phyloP scores from a whole-genome alignment of 495 filamentous ascomycete species.

The Lichenothelia convexa region DNA sequence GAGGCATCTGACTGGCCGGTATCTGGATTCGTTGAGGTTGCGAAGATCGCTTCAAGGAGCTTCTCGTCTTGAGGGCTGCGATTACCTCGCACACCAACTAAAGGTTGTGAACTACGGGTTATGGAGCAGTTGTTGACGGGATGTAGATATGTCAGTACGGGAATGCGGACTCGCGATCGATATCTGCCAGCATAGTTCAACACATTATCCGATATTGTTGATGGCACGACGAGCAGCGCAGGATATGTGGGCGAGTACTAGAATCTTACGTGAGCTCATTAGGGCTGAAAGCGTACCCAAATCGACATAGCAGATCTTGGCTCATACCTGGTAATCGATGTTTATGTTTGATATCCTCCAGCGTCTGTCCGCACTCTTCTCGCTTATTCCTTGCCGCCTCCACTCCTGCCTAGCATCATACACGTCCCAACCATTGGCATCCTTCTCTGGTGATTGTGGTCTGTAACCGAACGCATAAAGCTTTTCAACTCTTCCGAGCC shows the following conservation, averaged over 20 bases:
- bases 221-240: conserved; percentile 62
- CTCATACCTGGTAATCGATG: conserved; percentile 48
- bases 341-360: conserved; percentile 93
- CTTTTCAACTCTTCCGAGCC: conserved; percentile 66
- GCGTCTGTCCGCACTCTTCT: conserved; percentile 51
- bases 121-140: conserved; percentile 95
- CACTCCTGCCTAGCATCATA: conserved; percentile 76
- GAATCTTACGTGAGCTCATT: too few relatives aligned
- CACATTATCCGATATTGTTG: conserved; percentile 83
- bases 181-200: conserved; percentile 85
- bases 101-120: conserved; percentile 81
- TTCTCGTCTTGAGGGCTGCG: conserved; percentile 93
- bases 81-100: conserved; percentile 73
- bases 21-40: conserved; percentile 41
- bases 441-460: conserved; percentile 53
- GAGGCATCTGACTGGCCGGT: conserved; percentile 23
- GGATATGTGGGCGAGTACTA: conserved; percentile 95
- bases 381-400: conserved; percentile 58
- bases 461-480: conserved; percentile 80
- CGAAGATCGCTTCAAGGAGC: conserved; percentile 81
- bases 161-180: conserved; percentile 73
- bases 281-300: too few relatives aligned
- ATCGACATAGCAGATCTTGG: too few relatives aligned
- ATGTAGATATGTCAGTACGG: conserved; percentile 79
- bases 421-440: conserved; percentile 67